Base-by-base conservation (phyloP, 495 filamentous ascomycete genomes). In the Sporormia fimetaria region DNA sequence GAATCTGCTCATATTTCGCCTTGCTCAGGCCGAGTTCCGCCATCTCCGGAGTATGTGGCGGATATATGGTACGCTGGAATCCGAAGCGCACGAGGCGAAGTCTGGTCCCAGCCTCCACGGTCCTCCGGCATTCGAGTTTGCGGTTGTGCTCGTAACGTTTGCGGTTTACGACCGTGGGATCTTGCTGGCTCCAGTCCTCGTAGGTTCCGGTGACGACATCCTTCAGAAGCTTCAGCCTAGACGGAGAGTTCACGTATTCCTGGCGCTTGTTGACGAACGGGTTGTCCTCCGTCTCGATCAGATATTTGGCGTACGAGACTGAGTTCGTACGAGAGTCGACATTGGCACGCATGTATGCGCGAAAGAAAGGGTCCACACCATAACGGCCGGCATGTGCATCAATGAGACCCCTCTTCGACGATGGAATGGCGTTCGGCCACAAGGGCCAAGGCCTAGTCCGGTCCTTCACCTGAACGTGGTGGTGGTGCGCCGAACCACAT, bases 351-450 rank as follows among this genome's bases (percentile, higher is more conserved):
- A 45, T 38, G 21, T 17, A 43, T 3, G 34, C 34, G 17, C 47
- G 34, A 23, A 44, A 51, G 35, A 44, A 51, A 8, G 36, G 47
- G 29, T 51, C 40, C 4, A 32, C 30, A 15, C 47, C 47, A 40
- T 51, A 45, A 5, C 37, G 34, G 6, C 35, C 40, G 3, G 47
- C 29, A 31, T 35, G 29, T 1, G 15, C 23, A 9, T 44, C 14
- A 20, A 44, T 37, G n/a, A 51, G 12, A 4, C 22, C 40, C 22
- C 35, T 15, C 23, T 51, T 44, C 11, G 24, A 29, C 7, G 25
- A 5, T n/a, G 41, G 40, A 9, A 45, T 34, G 16, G 44, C 37
- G 26, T 48, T 48, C 4, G 40, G 47, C 29, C 41, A 37, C 1
- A 45, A n/a, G 21, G 41, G 47, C 47, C 47, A 51, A 15, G 47